phyloP scores from a whole-genome alignment of 352 stramenopile species.

The Aphanomyces invadans region DNA sequence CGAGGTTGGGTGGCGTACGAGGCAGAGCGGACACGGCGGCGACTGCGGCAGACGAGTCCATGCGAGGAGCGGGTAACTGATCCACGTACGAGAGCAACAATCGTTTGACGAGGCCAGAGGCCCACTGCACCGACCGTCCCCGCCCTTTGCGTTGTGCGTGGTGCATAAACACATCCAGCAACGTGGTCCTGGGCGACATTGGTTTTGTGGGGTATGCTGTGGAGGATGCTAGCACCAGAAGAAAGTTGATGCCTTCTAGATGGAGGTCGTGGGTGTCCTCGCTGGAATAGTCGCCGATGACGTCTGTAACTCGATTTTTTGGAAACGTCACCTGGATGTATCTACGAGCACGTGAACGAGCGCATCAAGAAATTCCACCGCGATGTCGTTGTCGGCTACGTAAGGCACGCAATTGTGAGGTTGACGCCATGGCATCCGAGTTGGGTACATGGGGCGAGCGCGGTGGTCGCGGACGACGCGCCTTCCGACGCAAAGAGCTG shows the following conservation, averaged over 20 bases:
- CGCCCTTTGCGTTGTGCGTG: slow-evolving; percentile 30
- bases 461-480: slow-evolving; percentile 6
- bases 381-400: slow-evolving; percentile 45
- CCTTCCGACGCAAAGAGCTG: slow-evolving; percentile 24
- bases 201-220: slow-evolving; percentile 49
- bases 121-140: slow-evolving; percentile 37
- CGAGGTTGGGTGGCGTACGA: too few species aligned
- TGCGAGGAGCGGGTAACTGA: slow-evolving; percentile 43
- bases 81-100: slow-evolving; percentile 61
- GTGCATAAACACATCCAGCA: slow-evolving; percentile 58
- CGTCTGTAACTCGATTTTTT: slow-evolving; percentile 23
- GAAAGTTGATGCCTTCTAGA: slow-evolving; percentile 62
- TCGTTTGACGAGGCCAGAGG: slow-evolving; percentile 40
- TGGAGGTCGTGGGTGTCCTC: slow-evolving; percentile 58
- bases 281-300: slow-evolving; percentile 9
- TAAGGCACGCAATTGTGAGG: neutral
- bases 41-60: slow-evolving; percentile 48
- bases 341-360: slow-evolving; percentile 55
- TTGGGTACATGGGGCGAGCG: neutral
- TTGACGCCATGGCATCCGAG: too few species aligned
- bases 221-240: slow-evolving; percentile 61
- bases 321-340: slow-evolving; percentile 41
- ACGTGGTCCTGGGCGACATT: slow-evolving; percentile 47
- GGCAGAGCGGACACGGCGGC: slow-evolving; percentile 57
- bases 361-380: slow-evolving; percentile 55